A percentile compares a stretch with the other conserved stretches of the same genome.
These are phyloP conservation scores for Aspergillus bridgeri DNA, from an alignment of 495 filamentous ascomycete genomes.

Conservation along the genomic window DNA sequence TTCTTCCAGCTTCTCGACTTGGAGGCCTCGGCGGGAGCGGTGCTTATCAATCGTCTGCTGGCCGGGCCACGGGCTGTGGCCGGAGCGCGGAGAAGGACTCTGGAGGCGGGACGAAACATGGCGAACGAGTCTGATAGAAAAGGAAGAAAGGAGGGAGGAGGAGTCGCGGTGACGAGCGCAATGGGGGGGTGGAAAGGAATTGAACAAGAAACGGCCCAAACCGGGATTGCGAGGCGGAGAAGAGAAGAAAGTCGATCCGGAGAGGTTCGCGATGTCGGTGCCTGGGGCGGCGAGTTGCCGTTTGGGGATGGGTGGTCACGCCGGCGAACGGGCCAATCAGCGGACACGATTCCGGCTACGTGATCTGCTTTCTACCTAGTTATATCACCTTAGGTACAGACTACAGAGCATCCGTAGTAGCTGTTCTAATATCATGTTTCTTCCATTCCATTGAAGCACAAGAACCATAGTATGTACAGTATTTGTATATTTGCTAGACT, in stretches of 20 bases:
- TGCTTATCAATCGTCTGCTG: constrained; percentile 66
- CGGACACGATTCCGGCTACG: no score
- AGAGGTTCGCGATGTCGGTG: background rate
- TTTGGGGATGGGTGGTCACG: background rate
- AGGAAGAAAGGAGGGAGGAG: constrained; percentile 12
- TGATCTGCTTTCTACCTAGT: no score
- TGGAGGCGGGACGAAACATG: constrained; percentile 62
- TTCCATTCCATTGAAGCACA: no score
- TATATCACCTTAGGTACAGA: no score
- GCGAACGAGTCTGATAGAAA: constrained; percentile 19
- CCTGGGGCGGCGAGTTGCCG: background rate
- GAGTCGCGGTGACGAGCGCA: constrained; percentile 2
- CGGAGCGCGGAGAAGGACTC: constrained; percentile 51
- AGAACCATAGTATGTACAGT: no score
- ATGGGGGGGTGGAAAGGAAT: constrained; percentile 1
- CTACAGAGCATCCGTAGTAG: no score
- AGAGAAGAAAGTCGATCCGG: background rate
- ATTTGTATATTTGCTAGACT: no score
- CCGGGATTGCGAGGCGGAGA: constrained; percentile 1
- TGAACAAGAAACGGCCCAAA: background rate
- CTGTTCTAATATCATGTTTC: no score
- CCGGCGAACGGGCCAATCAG: no score
- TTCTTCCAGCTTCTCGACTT: constrained; percentile 81
- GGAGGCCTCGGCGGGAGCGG: constrained; percentile 53
- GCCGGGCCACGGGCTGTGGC: constrained; percentile 33